These are phyloP conservation scores for Wickerhamomyces bisporus DNA, from an alignment of 805 yeast species.

Conservation along the genomic window DNA sequence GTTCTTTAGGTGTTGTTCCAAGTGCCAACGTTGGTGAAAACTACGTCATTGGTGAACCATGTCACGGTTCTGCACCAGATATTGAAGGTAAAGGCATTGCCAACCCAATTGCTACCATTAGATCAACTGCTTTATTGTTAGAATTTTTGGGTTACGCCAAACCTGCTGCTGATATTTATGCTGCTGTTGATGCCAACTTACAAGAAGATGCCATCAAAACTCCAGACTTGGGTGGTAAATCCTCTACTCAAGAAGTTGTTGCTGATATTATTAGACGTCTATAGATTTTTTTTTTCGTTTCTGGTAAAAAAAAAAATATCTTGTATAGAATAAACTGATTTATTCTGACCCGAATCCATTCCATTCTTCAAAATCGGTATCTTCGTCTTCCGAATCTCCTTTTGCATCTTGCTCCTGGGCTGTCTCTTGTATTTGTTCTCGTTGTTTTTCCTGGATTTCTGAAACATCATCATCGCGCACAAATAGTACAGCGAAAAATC, in stretches of 20 bases:
- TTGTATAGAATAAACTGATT: not conserved
- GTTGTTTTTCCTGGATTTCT: slow-evolving; percentile 2
- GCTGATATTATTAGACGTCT: slow-evolving; percentile 60
- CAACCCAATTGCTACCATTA: slow-evolving; percentile 96
- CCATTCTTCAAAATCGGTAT: slow-evolving; percentile 30
- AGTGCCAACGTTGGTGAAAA: slow-evolving; percentile 95
- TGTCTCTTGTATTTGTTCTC: not conserved
- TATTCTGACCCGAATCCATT: slow-evolving; percentile 26
- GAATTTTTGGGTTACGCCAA: slow-evolving; percentile 90
- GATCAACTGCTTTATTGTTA: slow-evolving; percentile 95
- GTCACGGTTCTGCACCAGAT: slow-evolving; percentile 99
- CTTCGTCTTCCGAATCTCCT: slow-evolving; percentile 5
- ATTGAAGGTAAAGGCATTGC: slow-evolving; percentile 93
- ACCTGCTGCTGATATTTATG: slow-evolving; percentile 88
- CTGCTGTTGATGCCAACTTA: slow-evolving; percentile 92
- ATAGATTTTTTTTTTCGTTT: slow-evolving; percentile 6
- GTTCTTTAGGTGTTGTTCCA: slow-evolving; percentile 97
- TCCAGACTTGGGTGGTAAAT: slow-evolving; percentile 92
- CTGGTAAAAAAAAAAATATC: not conserved
- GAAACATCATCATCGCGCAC: slow-evolving; percentile 35
- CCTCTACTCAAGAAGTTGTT: slow-evolving; percentile 81
- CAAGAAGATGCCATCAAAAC: slow-evolving; percentile 70
- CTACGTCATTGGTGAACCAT: slow-evolving; percentile 98
- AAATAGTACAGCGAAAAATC: slow-evolving; percentile 94
- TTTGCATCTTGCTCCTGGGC: slow-evolving; percentile 3